Percentiles rank a stretch among this genome's conserved stretches.
These are phyloP conservation scores for Syzygium aqueum DNA, from an alignment of 345 rosid species.

Conservation along the genomic window DNA sequence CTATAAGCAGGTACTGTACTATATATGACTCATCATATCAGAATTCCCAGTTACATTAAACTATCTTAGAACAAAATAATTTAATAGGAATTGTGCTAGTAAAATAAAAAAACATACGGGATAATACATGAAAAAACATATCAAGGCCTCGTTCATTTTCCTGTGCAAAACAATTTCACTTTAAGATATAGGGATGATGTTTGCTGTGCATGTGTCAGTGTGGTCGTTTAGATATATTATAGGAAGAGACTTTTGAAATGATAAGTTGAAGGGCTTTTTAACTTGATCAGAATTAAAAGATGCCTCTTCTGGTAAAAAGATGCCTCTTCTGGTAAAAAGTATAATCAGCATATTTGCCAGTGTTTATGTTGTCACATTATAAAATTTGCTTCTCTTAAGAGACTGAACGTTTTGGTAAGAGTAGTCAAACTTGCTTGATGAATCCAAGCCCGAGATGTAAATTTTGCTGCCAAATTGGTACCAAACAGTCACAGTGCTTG, in stretches of 20 bases:
- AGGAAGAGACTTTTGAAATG: neutral
- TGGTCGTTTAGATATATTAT: neutral
- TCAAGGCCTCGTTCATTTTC: neutral
- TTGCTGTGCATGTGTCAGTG: neutral
- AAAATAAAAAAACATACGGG: neutral
- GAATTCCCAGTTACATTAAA: neutral
- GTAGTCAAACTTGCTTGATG: neutral
- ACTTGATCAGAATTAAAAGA: neutral
- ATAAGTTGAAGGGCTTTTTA: neutral
- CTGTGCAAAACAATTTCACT: neutral
- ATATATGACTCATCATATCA: neutral
- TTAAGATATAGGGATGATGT: neutral
- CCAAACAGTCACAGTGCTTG: neutral
- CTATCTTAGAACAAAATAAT: neutral
- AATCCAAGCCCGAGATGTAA: neutral
- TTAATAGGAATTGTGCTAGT: neutral
- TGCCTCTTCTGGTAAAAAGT: neutral
- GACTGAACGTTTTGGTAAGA: neutral
- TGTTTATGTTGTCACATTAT: neutral
- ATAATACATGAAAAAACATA: neutral
- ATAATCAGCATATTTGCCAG: neutral
- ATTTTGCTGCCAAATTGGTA: neutral
- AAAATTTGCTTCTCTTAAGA: neutral
- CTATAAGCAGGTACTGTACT: neutral
- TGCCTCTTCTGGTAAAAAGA: neutral